Evolutionary conservation across 2,329 filamentous ascomycete species (phyloP).

Genomic region (Alternaria gansuensis): DNA sequence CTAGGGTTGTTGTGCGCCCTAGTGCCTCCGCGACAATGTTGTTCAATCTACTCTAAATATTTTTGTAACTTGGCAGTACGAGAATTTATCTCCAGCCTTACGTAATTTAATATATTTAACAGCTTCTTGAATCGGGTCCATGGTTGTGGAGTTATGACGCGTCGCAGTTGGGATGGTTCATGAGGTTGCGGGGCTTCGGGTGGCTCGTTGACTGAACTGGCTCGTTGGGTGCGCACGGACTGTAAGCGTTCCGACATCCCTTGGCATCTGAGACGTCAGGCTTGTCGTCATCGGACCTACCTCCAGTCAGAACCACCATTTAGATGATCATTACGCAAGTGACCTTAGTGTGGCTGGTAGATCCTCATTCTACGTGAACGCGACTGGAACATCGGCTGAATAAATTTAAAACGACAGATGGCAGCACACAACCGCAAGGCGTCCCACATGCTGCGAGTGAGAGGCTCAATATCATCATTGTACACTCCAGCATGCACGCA

Average conservation of each 20-base stretch:
- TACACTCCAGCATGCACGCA: constrained; percentile 17
- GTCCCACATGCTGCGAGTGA: constrained; percentile 25
- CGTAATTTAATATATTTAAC: no score
- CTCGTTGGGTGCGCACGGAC: no score
- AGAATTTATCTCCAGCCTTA: no score
- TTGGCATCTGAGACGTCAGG: constrained; percentile 13
- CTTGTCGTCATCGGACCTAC: constrained; percentile 17
- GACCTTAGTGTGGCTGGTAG: background rate
- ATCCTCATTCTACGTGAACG: background rate
- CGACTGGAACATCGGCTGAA: background rate
- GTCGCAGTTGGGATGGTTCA: no score
- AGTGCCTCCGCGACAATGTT: no score
- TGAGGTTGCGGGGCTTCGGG: no score
- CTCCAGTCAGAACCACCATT: background rate
- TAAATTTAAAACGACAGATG: background rate
- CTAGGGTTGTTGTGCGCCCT: no score
- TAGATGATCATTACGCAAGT: constrained; percentile 7
- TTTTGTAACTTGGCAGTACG: no score
- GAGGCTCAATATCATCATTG: constrained; percentile 42
- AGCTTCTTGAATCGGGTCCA: no score
- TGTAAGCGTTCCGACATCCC: constrained; percentile 10
- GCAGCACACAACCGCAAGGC: constrained; percentile 17
- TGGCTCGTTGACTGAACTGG: no score
- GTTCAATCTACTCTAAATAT: no score
- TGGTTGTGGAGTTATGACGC: no score